A percentile compares a stretch with the other conserved stretches of the same genome.
Evolutionary conservation across 345 rosid genomes (phyloP).

Genomic region (Garcia nutans): DNA sequence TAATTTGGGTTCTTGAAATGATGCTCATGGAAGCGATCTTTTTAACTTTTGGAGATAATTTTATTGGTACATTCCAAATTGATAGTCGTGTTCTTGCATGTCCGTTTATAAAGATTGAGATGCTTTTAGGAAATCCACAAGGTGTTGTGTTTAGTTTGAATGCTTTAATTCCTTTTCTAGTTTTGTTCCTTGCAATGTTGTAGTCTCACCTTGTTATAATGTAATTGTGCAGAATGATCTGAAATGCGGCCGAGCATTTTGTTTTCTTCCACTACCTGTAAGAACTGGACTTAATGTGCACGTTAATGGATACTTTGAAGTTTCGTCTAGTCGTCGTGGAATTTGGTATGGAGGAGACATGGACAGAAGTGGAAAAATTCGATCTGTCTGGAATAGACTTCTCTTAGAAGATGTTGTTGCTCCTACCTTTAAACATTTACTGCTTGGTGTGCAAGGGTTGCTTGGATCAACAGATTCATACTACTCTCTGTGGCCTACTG

Average conservation of each 20-base stretch:
- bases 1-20: not conserved
- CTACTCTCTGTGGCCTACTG: conserved; percentile 80
- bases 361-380: conserved; percentile 97
- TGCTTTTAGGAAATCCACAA: not conserved
- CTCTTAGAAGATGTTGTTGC: conserved; percentile 90
- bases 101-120: not conserved
- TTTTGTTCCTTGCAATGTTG: conserved; percentile 4
- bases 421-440: conserved; percentile 57
- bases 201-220: conserved; percentile 25
- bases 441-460: conserved; percentile 66
- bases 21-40: not conserved
- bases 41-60: not conserved
- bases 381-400: conserved; percentile 91
- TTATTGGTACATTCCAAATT: not conserved
- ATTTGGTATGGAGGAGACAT: conserved; percentile 98
- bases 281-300: conserved; percentile 86
- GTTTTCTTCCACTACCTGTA: conserved; percentile 94
- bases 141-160: conserved; percentile 2
- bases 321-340: conserved; percentile 94
- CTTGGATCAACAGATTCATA: conserved; percentile 59
- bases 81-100: not conserved
- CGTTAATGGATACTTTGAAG: conserved; percentile 93
- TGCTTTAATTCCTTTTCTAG: not conserved
- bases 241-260: conserved; percentile 86
- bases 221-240: conserved; percentile 48